phyloP scores from a whole-genome alignment of 1,284 basidiomycete species.

The Cryptococcus sp. region DNA sequence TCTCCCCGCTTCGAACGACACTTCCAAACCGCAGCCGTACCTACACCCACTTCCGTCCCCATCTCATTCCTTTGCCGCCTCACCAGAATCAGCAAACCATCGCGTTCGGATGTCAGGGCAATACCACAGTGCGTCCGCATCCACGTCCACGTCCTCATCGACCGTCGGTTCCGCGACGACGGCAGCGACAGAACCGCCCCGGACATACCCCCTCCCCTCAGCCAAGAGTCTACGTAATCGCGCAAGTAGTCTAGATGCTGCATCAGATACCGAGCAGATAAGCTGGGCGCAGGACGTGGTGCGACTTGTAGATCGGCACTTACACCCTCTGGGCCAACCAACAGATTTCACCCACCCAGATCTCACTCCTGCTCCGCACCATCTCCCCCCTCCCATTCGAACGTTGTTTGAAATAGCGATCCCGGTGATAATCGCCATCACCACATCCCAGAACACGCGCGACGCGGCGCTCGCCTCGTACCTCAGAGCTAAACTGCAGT shows the following conservation, averaged over 20 bases:
- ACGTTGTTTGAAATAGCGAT: slow-evolving; percentile 31
- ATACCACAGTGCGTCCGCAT: slow-evolving; percentile 14
- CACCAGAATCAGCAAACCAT: no score
- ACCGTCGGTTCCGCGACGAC: slow-evolving; percentile 18
- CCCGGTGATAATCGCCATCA: slow-evolving; percentile 37
- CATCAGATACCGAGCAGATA: slow-evolving; percentile 29
- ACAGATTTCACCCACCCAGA: slow-evolving; percentile 21
- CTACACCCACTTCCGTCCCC: no score
- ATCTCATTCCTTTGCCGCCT: no score
- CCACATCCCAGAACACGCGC: slow-evolving; percentile 14
- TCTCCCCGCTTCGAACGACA: no score
- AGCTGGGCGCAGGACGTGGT: slow-evolving; percentile 42
- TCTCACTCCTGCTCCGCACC: slow-evolving; percentile 4
- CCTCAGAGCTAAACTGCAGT: slow-evolving; percentile 42
- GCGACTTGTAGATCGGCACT: slow-evolving; percentile 33
- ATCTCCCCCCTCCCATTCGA: slow-evolving; percentile 14
- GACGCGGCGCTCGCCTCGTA: slow-evolving; percentile 36
- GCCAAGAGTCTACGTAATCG: slow-evolving; percentile 16
- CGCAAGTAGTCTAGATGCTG: slow-evolving; percentile 20
- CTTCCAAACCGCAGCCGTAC: no score
- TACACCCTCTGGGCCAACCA: slow-evolving; percentile 20
- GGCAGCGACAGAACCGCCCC: slow-evolving; percentile 24
- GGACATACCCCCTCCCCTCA: slow-evolving; percentile 28
- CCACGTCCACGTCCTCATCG: slow-evolving; percentile 21
- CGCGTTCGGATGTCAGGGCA: background rate